Evolutionary conservation across 495 filamentous ascomycete genomes (phyloP), one percentile per base, ranked within the genome.

Genomic region (Penicillium cataractarum): DNA sequence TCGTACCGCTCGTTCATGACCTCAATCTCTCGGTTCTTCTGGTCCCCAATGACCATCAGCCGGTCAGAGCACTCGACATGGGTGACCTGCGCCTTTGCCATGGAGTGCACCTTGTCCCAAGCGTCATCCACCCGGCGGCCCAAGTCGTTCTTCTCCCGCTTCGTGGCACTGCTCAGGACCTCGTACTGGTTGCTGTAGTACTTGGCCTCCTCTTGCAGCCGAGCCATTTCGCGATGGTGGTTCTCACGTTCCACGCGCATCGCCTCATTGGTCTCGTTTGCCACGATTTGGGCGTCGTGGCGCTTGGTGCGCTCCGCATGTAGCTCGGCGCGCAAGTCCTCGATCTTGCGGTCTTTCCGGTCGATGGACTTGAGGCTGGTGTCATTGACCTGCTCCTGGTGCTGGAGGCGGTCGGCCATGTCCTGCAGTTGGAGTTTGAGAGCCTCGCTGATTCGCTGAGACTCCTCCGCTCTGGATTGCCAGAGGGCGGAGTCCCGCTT

Each of bases 401-500:
- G 89, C 19, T 89, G 87, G 10, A 81, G 70, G 7, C 77, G 75
- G 37, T 84, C 82, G 40, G 84, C 66, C 66, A 86, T 77, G 61
- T 86, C 85, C 53, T 91, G 86, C 55, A 92, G 87, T 73, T 90
- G 90, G 57, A 86, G 86, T 71, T 90, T 87, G 50, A 92, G 81
- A 35, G 90, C 80, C 59, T 90, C 90, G 40, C 90, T 88, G 37
- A 85, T 84, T 51, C 89, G 85, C 60, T 87, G 86, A 13, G 87
- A 85, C 57, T 93, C 92, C 57, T 94, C 90, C 32, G 89, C 82
- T 19, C 85, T 84, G 19, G 89, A 81, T 32, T 84, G 85, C 71
- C 93, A 89, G 24, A 93, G 81, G 59, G 88, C 84, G 56, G 92
- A 84, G 63, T 97, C 93, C 42, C 93, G 87, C 60, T 87, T 91